Evolutionary conservation across 2,329 filamentous ascomycete genomes (phyloP).

Genomic region (Corinectria fuckeliana): DNA sequence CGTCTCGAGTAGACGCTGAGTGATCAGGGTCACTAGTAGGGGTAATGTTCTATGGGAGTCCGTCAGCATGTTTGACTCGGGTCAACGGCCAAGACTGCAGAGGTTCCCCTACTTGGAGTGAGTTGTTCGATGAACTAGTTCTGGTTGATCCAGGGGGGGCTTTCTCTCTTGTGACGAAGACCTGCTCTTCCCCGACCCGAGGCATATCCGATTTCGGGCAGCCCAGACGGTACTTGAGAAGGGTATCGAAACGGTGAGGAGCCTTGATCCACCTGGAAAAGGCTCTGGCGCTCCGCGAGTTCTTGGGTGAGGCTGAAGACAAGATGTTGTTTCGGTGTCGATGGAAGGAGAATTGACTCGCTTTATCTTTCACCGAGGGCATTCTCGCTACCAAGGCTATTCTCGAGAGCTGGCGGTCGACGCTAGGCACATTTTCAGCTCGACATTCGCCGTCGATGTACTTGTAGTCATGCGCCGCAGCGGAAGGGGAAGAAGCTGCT

Average conservation of each 20-base stretch:
- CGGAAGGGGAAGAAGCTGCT: not conserved
- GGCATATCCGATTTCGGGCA: conserved; percentile 37
- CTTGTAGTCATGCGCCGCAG: not conserved
- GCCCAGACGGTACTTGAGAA: conserved; percentile 31
- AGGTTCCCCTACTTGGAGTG: conserved; percentile 17
- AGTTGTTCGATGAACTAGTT: conserved; percentile 4
- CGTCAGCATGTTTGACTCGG: too few relatives aligned
- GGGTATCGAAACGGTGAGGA: conserved; percentile 20
- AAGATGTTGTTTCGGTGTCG: conserved; percentile 16
- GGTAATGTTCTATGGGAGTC: not conserved
- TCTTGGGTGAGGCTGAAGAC: conserved; percentile 6
- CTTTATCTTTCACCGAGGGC: conserved; percentile 39
- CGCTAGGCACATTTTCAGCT: conserved; percentile 24
- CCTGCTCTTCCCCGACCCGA: conserved; percentile 32
- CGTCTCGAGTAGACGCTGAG: conserved; percentile 25
- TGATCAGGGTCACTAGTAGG: conserved; percentile 15
- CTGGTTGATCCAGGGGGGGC: conserved; percentile 27
- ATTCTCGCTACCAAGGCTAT: conserved; percentile 37
- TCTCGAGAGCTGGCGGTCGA: conserved; percentile 22
- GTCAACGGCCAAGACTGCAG: not conserved
- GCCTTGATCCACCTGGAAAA: conserved; percentile 18
- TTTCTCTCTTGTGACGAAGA: conserved; percentile 30
- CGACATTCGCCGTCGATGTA: not conserved
- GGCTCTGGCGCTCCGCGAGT: conserved; percentile 10
- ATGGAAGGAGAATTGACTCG: conserved; percentile 32